phyloP scores from a whole-genome alignment of 306 rosid genomes.

The Pyrus communis region DNA sequence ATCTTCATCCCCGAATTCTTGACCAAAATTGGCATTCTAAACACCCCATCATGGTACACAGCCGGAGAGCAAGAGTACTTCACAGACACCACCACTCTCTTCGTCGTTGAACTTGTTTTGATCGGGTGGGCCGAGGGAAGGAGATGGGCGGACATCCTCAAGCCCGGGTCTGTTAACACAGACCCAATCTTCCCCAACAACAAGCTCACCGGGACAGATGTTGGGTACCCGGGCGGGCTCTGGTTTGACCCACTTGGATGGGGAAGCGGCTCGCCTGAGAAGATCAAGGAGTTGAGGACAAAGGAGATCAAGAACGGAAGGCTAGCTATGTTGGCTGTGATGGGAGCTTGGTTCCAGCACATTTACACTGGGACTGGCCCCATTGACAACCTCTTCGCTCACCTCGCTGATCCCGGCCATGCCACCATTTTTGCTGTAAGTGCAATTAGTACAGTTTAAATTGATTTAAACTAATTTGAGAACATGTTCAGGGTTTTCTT shows the following conservation, averaged over 20 bases:
- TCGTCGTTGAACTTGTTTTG: conserved; percentile 50
- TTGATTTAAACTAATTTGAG: neutral
- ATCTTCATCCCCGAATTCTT: conserved; percentile 71
- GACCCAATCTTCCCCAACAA: conserved; percentile 78
- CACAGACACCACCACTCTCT: conserved; percentile 68
- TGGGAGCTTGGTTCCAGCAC: conserved; percentile 82
- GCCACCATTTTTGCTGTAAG: conserved; percentile 64
- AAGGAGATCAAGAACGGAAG: conserved; percentile 75
- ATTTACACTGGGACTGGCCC: conserved; percentile 72
- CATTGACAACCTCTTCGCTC: conserved; percentile 73
- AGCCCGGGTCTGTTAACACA: conserved; percentile 62
- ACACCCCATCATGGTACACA: conserved; percentile 71
- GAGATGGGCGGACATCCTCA: conserved; percentile 68
- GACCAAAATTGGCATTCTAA: conserved; percentile 57
- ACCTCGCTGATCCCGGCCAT: conserved; percentile 78
- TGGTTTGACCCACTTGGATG: conserved; percentile 76
- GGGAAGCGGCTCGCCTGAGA: conserved; percentile 72
- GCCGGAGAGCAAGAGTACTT: conserved; percentile 66
- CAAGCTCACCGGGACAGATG: conserved; percentile 74
- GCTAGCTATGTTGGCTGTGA: conserved; percentile 72
- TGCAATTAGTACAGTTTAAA: neutral
- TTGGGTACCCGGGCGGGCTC: conserved; percentile 65
- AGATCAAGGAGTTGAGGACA: conserved; percentile 64
- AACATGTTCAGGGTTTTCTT: neutral
- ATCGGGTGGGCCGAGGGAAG: conserved; percentile 81